Conservation (phyloP, 1,139 yeast species). For the Hanseniaspora sp. region DNA sequence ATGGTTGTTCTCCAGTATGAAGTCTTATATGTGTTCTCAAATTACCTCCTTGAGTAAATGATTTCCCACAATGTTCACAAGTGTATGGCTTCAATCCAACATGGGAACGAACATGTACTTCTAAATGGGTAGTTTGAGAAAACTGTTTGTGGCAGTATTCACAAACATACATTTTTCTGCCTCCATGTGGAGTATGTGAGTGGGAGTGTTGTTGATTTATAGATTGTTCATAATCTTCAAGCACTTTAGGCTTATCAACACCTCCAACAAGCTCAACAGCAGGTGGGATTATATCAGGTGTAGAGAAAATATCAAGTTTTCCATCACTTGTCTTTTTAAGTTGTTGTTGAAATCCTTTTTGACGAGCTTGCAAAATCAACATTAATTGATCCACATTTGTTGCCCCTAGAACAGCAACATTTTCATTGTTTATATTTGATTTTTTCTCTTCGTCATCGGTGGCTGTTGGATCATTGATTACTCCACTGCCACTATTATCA, state of each 20-base stretch:
- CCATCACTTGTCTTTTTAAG: constrained; percentile 15
- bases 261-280: constrained; percentile 69
- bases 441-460: background rate
- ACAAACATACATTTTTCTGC: constrained; percentile 56
- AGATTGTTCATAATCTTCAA: constrained; percentile 14
- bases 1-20: constrained; percentile 89
- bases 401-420: constrained; percentile 67
- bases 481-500: background rate
- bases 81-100: constrained; percentile 70
- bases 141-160: constrained; percentile 58
- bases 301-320: constrained; percentile 18
- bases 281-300: constrained; percentile 42
- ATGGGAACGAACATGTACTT: constrained; percentile 68
- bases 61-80: constrained; percentile 67
- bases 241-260: constrained; percentile 51
- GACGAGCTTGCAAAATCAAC: constrained; percentile 81
- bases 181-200: constrained; percentile 24
- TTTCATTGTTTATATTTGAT: constrained; percentile 32
- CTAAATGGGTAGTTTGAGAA: constrained; percentile 66
- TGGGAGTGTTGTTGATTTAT: background rate
- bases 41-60: constrained; percentile 88
- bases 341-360: constrained; percentile 38
- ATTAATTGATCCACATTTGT: constrained; percentile 82
- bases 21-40: constrained; percentile 74
- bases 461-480: background rate